Conservation (phyloP, 495 filamentous ascomycete species). For the Trichocladium uniseriatum region DNA sequence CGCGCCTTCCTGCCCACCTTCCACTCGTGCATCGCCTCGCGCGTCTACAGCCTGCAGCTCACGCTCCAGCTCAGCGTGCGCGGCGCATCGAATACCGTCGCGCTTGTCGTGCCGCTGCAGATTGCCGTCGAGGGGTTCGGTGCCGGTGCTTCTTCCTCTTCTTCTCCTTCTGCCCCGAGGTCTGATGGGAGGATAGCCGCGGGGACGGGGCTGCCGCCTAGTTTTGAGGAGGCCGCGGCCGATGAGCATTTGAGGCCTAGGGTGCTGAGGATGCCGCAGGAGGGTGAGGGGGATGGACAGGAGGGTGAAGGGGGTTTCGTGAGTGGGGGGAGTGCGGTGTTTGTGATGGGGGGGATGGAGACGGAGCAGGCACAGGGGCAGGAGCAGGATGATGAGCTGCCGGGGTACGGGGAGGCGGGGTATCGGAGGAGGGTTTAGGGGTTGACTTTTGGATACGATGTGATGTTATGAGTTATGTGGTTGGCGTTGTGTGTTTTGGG, state of each 20-base stretch:
- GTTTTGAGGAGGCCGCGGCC: conserved; percentile 33
- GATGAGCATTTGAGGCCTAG: conserved; percentile 43
- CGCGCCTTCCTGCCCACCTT: conserved; percentile 80
- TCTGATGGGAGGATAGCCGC: too few relatives aligned
- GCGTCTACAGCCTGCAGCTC: conserved; percentile 69
- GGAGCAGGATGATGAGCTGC: conserved; percentile 10
- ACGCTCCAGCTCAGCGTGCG: conserved; percentile 49
- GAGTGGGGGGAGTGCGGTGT: conserved; percentile 2
- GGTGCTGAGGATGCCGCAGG: conserved; percentile 20
- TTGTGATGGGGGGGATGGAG: background rate
- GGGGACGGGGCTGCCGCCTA: conserved; percentile 17
- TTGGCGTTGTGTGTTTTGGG: too few relatives aligned
- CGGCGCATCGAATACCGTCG: conserved; percentile 47
- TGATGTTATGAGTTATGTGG: too few relatives aligned
- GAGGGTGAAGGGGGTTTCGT: background rate
- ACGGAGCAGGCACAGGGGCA: background rate
- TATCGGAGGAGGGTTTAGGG: background rate
- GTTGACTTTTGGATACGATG: background rate
- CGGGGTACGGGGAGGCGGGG: conserved; percentile 23
- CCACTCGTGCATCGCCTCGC: conserved; percentile 73
- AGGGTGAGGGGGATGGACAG: background rate
- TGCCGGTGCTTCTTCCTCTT: background rate
- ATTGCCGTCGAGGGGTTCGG: conserved; percentile 40
- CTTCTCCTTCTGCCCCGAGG: too few relatives aligned
- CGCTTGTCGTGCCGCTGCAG: conserved; percentile 69